These are phyloP conservation scores for Carex scoparia DNA, from an alignment of 176 grass and related monocot genomes.

Conservation along the genomic window DNA sequence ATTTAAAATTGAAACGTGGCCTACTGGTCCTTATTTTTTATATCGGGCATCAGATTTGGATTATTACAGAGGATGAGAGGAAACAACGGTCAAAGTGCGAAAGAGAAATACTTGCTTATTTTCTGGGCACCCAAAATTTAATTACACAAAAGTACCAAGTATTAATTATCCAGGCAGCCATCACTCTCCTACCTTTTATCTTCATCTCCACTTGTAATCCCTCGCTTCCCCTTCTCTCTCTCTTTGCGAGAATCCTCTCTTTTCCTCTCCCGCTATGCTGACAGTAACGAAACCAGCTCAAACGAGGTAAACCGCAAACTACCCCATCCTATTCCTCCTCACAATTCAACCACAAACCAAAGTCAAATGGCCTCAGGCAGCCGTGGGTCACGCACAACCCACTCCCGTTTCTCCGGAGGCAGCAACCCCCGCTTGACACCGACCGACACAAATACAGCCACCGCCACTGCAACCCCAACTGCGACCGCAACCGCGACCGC, in stretches of 20 bases:
- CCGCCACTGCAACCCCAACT: background rate
- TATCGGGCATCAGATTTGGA: background rate
- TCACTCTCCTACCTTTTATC: background rate
- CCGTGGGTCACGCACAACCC: slow-evolving; percentile 37
- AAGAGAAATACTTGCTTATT: background rate
- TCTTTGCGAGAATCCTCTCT: background rate
- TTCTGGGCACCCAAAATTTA: background rate
- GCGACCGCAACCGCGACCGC: slow-evolving; percentile 12
- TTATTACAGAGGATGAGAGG: background rate
- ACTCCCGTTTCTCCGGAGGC: slow-evolving; percentile 5
- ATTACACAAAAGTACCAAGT: background rate
- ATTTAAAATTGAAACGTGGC: background rate
- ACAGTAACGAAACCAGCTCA: slow-evolving; percentile 23
- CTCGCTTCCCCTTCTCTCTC: background rate
- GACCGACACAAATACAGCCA: background rate
- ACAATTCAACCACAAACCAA: background rate
- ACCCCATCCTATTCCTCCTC: slow-evolving; percentile 22
- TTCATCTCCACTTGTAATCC: background rate
- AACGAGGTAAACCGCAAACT: slow-evolving; percentile 20
- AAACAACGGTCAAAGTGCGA: background rate
- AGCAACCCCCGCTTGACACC: slow-evolving; percentile 11
- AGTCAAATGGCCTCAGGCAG: slow-evolving; percentile 65
- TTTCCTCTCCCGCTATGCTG: background rate
- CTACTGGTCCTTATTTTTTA: too few species aligned
- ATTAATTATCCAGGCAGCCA: background rate